A percentile compares a stretch with the other conserved stretches of the same genome.
Conservation (phyloP, 2,329 filamentous ascomycete species). For the Mycosphaerella sp. region DNA sequence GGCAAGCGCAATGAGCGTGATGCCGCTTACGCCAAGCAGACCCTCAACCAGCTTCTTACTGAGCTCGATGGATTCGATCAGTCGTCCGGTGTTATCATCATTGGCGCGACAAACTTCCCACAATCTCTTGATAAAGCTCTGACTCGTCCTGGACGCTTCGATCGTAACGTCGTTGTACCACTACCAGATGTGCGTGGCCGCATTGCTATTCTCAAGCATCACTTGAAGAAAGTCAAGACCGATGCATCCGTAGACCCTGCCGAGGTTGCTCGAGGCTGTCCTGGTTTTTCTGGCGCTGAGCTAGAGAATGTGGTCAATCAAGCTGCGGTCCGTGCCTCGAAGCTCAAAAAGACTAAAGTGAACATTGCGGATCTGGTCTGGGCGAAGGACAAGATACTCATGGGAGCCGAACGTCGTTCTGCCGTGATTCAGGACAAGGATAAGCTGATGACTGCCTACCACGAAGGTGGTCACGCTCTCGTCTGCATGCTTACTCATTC, state of each 20-base stretch:
- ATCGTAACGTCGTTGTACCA: slow-evolving; percentile 81
- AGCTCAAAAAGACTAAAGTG: slow-evolving; percentile 70
- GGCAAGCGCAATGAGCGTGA: slow-evolving; percentile 89
- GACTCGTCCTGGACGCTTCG: slow-evolving; percentile 89
- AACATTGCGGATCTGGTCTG: slow-evolving; percentile 80
- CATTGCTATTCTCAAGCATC: slow-evolving; percentile 86
- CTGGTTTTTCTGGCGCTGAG: slow-evolving; percentile 90
- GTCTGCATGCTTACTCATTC: slow-evolving; percentile 76
- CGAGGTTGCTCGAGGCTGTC: slow-evolving; percentile 76
- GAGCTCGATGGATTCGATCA: slow-evolving; percentile 97
- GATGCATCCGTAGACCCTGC: slow-evolving; percentile 74
- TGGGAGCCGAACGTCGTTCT: slow-evolving; percentile 87
- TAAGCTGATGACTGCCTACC: slow-evolving; percentile 91
- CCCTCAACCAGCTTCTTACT: slow-evolving; percentile 91
- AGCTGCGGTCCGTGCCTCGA: slow-evolving; percentile 89
- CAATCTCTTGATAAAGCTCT: slow-evolving; percentile 91
- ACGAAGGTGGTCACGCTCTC: slow-evolving; percentile 91
- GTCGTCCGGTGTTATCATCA: slow-evolving; percentile 87
- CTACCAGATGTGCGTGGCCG: slow-evolving; percentile 91
- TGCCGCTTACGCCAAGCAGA: slow-evolving; percentile 93
- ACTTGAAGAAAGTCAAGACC: slow-evolving; percentile 84
- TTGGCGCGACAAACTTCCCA: slow-evolving; percentile 94
- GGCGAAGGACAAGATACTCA: slow-evolving; percentile 97
- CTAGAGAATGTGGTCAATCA: slow-evolving; percentile 96
- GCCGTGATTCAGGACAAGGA: slow-evolving; percentile 89